phyloP scores from a whole-genome alignment of 2,329 filamentous ascomycete genomes.

The Diaporthe sp. region DNA sequence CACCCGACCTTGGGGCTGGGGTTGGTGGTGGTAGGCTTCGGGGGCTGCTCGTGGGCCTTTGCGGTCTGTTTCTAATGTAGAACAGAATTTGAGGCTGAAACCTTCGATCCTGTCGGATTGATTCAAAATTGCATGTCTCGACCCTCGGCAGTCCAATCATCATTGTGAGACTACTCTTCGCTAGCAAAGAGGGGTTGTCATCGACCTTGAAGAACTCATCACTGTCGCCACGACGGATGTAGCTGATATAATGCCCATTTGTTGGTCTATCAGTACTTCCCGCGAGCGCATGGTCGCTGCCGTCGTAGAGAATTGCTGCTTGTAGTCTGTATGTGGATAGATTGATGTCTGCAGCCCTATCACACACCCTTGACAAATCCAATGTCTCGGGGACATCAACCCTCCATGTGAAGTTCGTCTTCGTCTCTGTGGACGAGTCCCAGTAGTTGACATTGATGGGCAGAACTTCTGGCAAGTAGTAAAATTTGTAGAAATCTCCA shows the following conservation, averaged over 20 bases:
- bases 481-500: background rate
- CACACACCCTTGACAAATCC: constrained; percentile 2
- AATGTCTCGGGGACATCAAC: background rate
- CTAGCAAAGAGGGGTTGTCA: background rate
- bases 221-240: background rate
- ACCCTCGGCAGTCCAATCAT: too few species aligned
- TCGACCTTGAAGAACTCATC: background rate
- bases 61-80: background rate
- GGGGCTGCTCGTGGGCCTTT: too few species aligned
- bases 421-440: too few species aligned
- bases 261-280: too few species aligned
- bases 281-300: too few species aligned
- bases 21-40: too few species aligned
- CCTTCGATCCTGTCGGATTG: too few species aligned
- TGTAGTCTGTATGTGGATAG: background rate
- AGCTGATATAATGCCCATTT: background rate
- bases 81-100: background rate
- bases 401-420: too few species aligned
- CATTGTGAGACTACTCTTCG: too few species aligned
- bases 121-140: too few species aligned
- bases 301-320: background rate
- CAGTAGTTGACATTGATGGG: background rate
- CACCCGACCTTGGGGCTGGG: background rate
- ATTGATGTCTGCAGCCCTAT: background rate
- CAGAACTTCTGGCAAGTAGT: constrained; percentile 21